Evolutionary conservation across 805 yeast species (phyloP), one percentile per base, ranked within the genome.

Genomic region (Yamadazyma sp.): DNA sequence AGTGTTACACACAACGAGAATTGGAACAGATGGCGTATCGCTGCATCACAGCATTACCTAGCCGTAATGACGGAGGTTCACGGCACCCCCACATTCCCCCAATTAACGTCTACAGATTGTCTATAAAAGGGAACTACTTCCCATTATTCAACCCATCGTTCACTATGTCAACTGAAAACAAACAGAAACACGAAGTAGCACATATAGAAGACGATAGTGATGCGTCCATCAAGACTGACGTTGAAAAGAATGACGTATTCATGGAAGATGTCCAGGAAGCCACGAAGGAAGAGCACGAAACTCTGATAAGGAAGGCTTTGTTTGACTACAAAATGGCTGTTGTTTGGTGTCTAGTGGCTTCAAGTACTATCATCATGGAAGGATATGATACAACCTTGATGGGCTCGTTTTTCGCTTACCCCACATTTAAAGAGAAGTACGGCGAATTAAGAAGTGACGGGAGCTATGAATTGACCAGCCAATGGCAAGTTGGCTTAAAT

Each of bases 291-390:
- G 59, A 55, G 35, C 53, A 55, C 28, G 50, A 39, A 1, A 31
- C 53, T 14, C 42, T 47, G 2, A 37, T 53, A 6, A 11, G 44
- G 32, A 59, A 68, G 34, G 72, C 69, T 28, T 25, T 69, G 9
- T 58, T 50, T 41, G 55, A 57, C n/a, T 67, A 67, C 48, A 71
- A 70, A 18, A 55, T 50, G 33, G 70, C 71, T 3, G 53, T 55
- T 5, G 43, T 60, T 42, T 74, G 78, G 79, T 66, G 77, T 3
- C 42, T 70, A 17, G 53, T 72, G 26, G 53, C 73, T 32, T 61
- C 74, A 28, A 16, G 22, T 21, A 22, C 5, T 14, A 32, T 27
- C 18, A 13, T 33, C 5, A 64, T 64, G 67, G 71, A 65, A 47
- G 71, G 70, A 32, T 65, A 64, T 46, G 71, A 65, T 43, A 48